Evolutionary conservation across 768 basidiomycete genomes (phyloP).

Genomic region (Calocybe cyanea): DNA sequence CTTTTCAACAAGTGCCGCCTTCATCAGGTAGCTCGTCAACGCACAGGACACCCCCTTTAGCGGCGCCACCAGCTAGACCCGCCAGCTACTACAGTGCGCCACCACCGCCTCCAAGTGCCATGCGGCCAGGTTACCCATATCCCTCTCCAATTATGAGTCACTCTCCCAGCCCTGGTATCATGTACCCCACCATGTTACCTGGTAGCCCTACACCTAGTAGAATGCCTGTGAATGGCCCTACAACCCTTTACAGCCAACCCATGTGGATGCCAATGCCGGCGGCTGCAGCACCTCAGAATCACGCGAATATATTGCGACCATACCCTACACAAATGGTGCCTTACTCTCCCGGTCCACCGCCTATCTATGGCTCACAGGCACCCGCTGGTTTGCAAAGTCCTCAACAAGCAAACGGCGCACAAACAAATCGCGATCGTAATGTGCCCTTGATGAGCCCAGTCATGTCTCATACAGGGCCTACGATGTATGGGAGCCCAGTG

Average conservation of each 20-base stretch:
- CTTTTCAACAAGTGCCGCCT: slow-evolving; percentile 81
- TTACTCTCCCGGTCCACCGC: slow-evolving; percentile 51
- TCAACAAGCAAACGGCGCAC: slow-evolving; percentile 34
- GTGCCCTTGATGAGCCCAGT: slow-evolving; percentile 71
- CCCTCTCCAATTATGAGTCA: slow-evolving; percentile 70
- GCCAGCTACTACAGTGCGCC: slow-evolving; percentile 36
- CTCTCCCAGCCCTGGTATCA: slow-evolving; percentile 61
- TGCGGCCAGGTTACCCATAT: slow-evolving; percentile 62
- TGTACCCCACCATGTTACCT: slow-evolving; percentile 59
- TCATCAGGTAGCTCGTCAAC: slow-evolving; percentile 42
- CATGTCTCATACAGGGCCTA: slow-evolving; percentile 52
- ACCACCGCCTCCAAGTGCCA: slow-evolving; percentile 41
- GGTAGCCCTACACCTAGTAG: slow-evolving; percentile 62
- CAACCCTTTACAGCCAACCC: slow-evolving; percentile 55
- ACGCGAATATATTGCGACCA: slow-evolving; percentile 55
- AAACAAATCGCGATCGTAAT: slow-evolving; percentile 43
- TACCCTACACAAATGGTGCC: slow-evolving; percentile 64
- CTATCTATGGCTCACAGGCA: slow-evolving; percentile 48
- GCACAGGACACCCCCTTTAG: slow-evolving; percentile 46
- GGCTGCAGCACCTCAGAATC: slow-evolving; percentile 41
- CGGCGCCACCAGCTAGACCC: slow-evolving; percentile 47
- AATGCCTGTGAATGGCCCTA: slow-evolving; percentile 59
- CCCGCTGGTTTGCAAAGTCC: slow-evolving; percentile 39
- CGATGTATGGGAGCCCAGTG: slow-evolving; percentile 71
- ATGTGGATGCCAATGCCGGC: slow-evolving; percentile 63